Percentiles rank a stretch among this genome's conserved stretches.
Conservation (phyloP, 139 green algal species). For the Coelastrella sp. region DNA sequence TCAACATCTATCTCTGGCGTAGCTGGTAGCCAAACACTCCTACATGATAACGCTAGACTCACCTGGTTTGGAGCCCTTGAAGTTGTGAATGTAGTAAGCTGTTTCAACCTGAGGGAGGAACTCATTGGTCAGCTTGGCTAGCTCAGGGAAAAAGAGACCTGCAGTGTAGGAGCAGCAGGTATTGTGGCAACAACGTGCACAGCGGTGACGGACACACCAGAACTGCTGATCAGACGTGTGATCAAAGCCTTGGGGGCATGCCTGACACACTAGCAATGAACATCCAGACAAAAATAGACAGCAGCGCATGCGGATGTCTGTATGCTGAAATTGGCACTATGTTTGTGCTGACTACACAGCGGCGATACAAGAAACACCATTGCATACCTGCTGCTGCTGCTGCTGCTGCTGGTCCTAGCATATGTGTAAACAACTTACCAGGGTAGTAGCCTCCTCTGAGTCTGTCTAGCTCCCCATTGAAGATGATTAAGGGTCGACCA, state of each 20-base stretch:
- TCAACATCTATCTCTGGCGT: background rate
- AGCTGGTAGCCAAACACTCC: background rate
- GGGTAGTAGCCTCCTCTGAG: conserved; percentile 54
- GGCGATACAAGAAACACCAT: too few species aligned
- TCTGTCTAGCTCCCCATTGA: conserved; percentile 90
- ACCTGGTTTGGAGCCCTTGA: conserved; percentile 81
- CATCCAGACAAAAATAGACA: too few species aligned
- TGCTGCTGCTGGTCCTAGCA: too few species aligned
- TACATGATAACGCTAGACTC: too few species aligned
- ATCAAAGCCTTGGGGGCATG: too few species aligned
- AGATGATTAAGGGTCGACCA: conserved; percentile 80
- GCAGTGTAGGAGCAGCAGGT: conserved; percentile 34
- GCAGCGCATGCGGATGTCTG: too few species aligned
- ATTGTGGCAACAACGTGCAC: background rate
- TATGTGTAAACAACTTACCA: background rate
- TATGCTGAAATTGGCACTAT: too few species aligned
- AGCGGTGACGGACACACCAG: too few species aligned
- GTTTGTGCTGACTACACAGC: too few species aligned
- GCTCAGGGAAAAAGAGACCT: conserved; percentile 85
- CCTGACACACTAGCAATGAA: too few species aligned
- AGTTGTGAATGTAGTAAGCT: conserved; percentile 92
- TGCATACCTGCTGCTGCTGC: too few species aligned
- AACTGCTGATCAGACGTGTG: too few species aligned
- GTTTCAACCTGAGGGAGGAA: conserved; percentile 69
- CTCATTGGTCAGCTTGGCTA: conserved; percentile 72